Base-by-base conservation (phyloP, 2,329 filamentous ascomycete genomes). In the Pseudohalonectria lignicola region DNA sequence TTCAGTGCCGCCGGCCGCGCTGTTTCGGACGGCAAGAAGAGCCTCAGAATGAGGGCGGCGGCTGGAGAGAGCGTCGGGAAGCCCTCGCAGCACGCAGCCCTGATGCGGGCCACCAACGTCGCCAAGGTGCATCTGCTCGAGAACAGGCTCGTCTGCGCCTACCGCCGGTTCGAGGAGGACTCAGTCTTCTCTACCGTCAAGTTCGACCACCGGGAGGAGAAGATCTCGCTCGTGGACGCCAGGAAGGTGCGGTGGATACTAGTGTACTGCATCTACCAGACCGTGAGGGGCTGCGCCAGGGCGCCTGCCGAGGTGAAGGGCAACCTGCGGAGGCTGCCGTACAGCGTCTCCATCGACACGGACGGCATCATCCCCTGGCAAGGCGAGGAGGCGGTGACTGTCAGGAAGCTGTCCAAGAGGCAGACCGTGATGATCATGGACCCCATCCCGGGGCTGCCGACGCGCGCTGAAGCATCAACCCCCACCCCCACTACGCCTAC, bases 201-300 rank as follows among this genome's bases (percentile, higher is more conserved):
- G 43, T 60, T 62, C 1, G 73, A 80, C 41, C 75, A 73, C 40
- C 42, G 17, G 23, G 26, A 54, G 5, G 72, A 76, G 26, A 77
- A 74, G 49, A 53, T 80, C 1, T 69, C 72, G 0, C 59, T 76
- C 10, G 63, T 69, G 8, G 84, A 90, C 45, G 82, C 76, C 2
- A 75, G 85, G 30, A 88, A 86, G 55, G 72, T 87, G 13, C 70
- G 84, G 29, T 92, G 84, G 84, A 73, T 88, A 21, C 53, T 88
- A 26, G 69, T 90, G 6, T 90, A 90, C 49, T 71, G 76, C 15
- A 69, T 76, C 4, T 70, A 86, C 40, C 85, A 92, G 53, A 79
- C 77, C n/a, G 66, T 92, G 1, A 68, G 72, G 9, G 74, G 74
- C 38, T 76, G 77, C 28, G 79, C 75, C 1, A 63, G 39, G 5